These are phyloP conservation scores for Elongisporangium undulatum DNA, from an alignment of 352 stramenopile genomes.

Conservation along the genomic window DNA sequence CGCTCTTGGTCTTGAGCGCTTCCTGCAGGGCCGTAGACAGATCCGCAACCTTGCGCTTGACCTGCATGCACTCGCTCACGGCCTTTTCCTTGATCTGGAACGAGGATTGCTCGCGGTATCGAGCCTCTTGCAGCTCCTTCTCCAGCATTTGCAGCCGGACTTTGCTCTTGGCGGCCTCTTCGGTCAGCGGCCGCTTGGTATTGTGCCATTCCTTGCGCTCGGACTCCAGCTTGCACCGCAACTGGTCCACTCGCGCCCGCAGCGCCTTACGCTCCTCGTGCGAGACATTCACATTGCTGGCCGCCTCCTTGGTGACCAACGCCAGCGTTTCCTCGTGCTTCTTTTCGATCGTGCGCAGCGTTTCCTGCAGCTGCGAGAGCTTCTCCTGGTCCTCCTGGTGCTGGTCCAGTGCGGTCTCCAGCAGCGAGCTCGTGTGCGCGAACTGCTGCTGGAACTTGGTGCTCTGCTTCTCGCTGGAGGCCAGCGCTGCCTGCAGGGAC, in stretches of 20 bases:
- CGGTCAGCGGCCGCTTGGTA: conserved; percentile 34
- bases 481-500: conserved; percentile 37
- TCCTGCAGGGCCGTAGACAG: conserved; percentile 47
- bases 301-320: conserved; percentile 50
- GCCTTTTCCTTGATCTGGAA: conserved; percentile 74
- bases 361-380: conserved; percentile 39
- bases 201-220: conserved; percentile 70
- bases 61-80: conserved; percentile 32
- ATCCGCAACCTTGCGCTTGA: conserved; percentile 57
- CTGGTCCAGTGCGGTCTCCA: conserved; percentile 72
- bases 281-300: conserved; percentile 42
- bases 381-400: conserved; percentile 63
- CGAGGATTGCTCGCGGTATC: conserved; percentile 55
- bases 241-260: conserved; percentile 50
- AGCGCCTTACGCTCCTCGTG: conserved; percentile 74
- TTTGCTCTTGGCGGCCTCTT: conserved; percentile 55
- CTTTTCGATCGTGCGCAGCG: conserved; percentile 50
- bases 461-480: conserved; percentile 39
- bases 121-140: conserved; percentile 61
- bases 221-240: conserved; percentile 57
- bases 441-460: conserved; percentile 48
- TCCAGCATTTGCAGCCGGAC: conserved; percentile 48
- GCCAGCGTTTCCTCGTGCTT: conserved; percentile 59
- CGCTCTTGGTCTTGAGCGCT: conserved; percentile 32
- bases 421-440: conserved; percentile 59